Conservation (phyloP, 345 rosid genomes). For the Gossypium herbaceum region DNA sequence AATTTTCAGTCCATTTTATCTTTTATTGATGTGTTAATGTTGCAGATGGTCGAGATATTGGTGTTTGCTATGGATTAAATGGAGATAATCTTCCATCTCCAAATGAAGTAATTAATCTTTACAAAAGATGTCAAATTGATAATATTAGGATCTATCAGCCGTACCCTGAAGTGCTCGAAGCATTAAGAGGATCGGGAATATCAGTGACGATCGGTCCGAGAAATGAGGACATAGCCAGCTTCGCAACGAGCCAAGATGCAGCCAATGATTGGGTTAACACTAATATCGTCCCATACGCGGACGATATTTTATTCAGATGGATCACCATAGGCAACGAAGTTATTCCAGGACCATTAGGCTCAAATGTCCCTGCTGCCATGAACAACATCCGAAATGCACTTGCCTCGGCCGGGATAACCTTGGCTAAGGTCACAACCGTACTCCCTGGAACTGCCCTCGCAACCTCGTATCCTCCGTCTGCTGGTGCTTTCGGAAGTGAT, state of each 20-base stretch:
- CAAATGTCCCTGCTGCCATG: slow-evolving; percentile 24
- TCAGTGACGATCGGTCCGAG: slow-evolving; percentile 26
- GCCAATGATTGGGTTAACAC: slow-evolving; percentile 25
- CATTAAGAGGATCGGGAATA: slow-evolving; percentile 23
- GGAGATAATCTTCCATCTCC: slow-evolving; percentile 43
- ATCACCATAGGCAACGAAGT: slow-evolving; percentile 43
- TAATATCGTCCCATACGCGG: slow-evolving; percentile 24
- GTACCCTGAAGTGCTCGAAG: slow-evolving; percentile 24
- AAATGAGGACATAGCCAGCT: slow-evolving; percentile 31
- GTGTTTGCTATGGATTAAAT: slow-evolving; percentile 33
- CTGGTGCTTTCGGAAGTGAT: slow-evolving; percentile 23
- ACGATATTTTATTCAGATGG: slow-evolving; percentile 22
- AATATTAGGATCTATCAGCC: slow-evolving; percentile 36
- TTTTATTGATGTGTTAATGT: neutral
- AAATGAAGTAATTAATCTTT: slow-evolving; percentile 27
- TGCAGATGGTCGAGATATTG: slow-evolving; percentile 13
- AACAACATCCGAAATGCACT: slow-evolving; percentile 23
- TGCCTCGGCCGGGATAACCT: slow-evolving; percentile 6
- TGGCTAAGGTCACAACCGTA: slow-evolving; percentile 25
- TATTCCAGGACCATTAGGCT: slow-evolving; percentile 23
- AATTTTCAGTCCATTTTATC: neutral
- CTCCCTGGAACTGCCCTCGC: slow-evolving; percentile 16
- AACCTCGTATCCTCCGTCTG: slow-evolving; percentile 38
- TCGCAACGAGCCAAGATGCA: slow-evolving; percentile 20
- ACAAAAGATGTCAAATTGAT: slow-evolving; percentile 20